phyloP scores from a whole-genome alignment of 2,329 filamentous ascomycete species.

The Pyrenochaeta sp. region DNA sequence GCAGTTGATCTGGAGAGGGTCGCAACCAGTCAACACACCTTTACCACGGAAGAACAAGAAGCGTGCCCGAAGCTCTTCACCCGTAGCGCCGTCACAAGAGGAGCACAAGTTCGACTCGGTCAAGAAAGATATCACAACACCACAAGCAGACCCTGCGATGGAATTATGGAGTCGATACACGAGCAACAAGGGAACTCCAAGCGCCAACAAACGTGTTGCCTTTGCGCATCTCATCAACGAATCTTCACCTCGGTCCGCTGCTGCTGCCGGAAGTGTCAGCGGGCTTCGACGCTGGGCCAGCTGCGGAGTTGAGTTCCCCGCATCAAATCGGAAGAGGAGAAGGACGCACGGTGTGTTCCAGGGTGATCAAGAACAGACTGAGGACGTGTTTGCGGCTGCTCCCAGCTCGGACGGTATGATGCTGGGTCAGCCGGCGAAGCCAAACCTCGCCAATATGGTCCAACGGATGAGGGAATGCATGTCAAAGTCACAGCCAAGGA shows the following conservation, averaged over 20 bases:
- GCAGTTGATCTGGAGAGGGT: slow-evolving; percentile 66
- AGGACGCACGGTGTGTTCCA: slow-evolving; percentile 47
- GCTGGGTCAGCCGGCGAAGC: slow-evolving; percentile 33
- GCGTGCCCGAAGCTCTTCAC: slow-evolving; percentile 58
- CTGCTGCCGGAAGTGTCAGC: slow-evolving; percentile 55
- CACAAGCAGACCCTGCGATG: slow-evolving; percentile 56
- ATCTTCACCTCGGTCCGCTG: slow-evolving; percentile 55
- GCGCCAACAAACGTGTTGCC: slow-evolving; percentile 47
- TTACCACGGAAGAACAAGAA: slow-evolving; percentile 54
- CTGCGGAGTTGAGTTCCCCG: slow-evolving; percentile 59
- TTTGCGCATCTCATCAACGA: slow-evolving; percentile 57
- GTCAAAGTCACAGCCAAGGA: slow-evolving; percentile 33
- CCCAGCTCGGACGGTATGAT: slow-evolving; percentile 43
- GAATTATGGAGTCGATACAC: slow-evolving; percentile 59
- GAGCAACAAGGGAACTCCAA: slow-evolving; percentile 48
- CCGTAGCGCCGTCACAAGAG: slow-evolving; percentile 50
- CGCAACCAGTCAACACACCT: slow-evolving; percentile 55
- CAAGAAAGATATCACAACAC: slow-evolving; percentile 49
- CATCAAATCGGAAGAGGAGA: slow-evolving; percentile 52
- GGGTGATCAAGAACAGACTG: slow-evolving; percentile 31
- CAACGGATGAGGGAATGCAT: slow-evolving; percentile 58
- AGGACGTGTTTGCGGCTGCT: slow-evolving; percentile 40
- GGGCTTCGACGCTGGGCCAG: slow-evolving; percentile 60
- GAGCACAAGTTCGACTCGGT: slow-evolving; percentile 40
- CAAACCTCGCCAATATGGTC: slow-evolving; percentile 47